Base-by-base conservation (phyloP, 2,329 filamentous ascomycete genomes). In the Botryotinia convoluta region DNA sequence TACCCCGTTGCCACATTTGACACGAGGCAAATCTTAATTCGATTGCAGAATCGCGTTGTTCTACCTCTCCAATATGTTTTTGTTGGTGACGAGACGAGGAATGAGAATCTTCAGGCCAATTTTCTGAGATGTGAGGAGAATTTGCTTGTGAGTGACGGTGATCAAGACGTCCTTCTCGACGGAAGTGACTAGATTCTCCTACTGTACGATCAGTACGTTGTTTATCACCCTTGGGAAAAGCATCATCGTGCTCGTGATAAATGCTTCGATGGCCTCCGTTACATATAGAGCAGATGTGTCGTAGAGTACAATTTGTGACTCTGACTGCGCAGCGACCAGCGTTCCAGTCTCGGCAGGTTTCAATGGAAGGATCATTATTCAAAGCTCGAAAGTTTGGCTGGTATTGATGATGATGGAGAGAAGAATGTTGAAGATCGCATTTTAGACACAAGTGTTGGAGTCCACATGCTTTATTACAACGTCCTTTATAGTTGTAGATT, bases 391-490 rank as follows among this genome's bases (percentile, higher is more conserved):
- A 68, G 29, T 68, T 32, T 14, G 65, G 65, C n/a, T 68, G 65
- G 48, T 68, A 68, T 42, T 42, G 51, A 57, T 68, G 45, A 16
- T 68, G 65, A 32, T 68, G 35, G 0, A 68, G 65, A 29, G 65
- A 68, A 6, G 65, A 68, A 26, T 68, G 65, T 42, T 42, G 65
- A 57, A 68, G 65, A 57, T 68, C 48, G 10, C 65, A 68, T 42
- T 68, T 68, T 12, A 68, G 6, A 57, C 65, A 68, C 35, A 68
- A 42, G 35, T 68, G 65, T 57, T 68, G 65, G 12, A 57, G 65
- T 14, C 65, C 48, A 20, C 65, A 68, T 10, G 35, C 65, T 57
- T 57, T 68, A 32, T 68, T 57, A 48, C 65, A 68, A 22, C 48
- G 48, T 29, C 65, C 65, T 57, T 57, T 68, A 6, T 68, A 68